These are phyloP conservation scores for Symbiodinium natans DNA, from an alignment of 73 alveolate species.

Conservation along the genomic window DNA sequence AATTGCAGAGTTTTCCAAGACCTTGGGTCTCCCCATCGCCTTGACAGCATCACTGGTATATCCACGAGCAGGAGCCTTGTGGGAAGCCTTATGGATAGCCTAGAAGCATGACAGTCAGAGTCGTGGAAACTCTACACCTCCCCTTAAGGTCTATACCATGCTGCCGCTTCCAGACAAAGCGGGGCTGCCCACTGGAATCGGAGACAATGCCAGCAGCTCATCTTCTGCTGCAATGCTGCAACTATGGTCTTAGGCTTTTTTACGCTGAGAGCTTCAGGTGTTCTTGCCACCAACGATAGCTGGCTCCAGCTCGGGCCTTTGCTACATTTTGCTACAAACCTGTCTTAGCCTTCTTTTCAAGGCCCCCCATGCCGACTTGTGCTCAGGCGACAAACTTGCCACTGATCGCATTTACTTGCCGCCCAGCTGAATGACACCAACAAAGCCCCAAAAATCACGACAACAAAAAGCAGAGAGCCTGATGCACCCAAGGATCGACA, in stretches of 20 bases:
- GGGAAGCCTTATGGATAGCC: background rate
- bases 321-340: background rate
- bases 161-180: constrained; percentile 74
- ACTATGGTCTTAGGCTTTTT: too few relatives aligned
- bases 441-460: background rate
- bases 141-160: constrained; percentile 59
- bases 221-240: background rate
- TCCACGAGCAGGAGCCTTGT: constrained; percentile 40
- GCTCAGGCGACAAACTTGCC: constrained; percentile 63
- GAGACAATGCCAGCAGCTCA: constrained; percentile 25
- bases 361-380: background rate
- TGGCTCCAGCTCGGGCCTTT: constrained; percentile 25
- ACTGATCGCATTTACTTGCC: constrained; percentile 50
- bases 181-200: constrained; percentile 57
- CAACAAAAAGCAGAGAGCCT: background rate
- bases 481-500: constrained; percentile 37
- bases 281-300: constrained; percentile 71
- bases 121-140: too few relatives aligned
- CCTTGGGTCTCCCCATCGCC: constrained; percentile 71
- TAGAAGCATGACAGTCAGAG: background rate
- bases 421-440: background rate
- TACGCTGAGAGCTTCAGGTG: background rate
- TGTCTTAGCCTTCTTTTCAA: background rate
- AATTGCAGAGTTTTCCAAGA: background rate
- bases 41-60: constrained; percentile 65